Percentiles rank a stretch among this genome's conserved stretches.
These are phyloP conservation scores for Themeda triandra DNA, from an alignment of 176 grass and related monocot genomes.

Conservation along the genomic window DNA sequence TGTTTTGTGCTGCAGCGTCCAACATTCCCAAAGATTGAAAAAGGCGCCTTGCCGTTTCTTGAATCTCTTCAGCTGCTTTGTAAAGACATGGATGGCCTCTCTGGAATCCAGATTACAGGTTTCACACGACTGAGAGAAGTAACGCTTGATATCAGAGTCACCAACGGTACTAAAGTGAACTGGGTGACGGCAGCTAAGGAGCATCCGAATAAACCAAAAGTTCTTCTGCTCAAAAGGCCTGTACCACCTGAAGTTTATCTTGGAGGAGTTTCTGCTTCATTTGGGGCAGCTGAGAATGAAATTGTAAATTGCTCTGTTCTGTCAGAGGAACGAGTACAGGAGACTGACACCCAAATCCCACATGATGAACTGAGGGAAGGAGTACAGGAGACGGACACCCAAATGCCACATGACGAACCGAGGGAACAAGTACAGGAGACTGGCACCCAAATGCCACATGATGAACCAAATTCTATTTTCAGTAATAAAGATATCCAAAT, in stretches of 20 bases:
- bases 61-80: constrained; percentile 1
- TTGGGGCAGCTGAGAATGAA: not conserved
- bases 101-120: not conserved
- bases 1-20: not conserved
- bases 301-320: not conserved
- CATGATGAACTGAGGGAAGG: no score
- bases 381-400: no score
- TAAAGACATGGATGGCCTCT: constrained; percentile 4
- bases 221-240: not conserved
- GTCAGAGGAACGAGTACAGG: not conserved
- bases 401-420: no score
- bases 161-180: not conserved
- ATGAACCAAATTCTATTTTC: no score
- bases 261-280: not conserved
- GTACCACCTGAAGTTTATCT: not conserved
- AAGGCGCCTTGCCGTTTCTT: constrained; percentile 8
- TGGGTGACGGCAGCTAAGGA: not conserved
- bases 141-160: constrained; percentile 6
- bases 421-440: no score
- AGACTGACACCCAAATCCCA: no score
- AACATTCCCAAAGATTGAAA: constrained; percentile 13
- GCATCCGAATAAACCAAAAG: not conserved
- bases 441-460: no score
- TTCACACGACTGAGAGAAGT: constrained; percentile 4
- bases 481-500: no score